Conservation (phyloP, 225 moss, liverwort and hornwort genomes). For the Neckera pumila region DNA sequence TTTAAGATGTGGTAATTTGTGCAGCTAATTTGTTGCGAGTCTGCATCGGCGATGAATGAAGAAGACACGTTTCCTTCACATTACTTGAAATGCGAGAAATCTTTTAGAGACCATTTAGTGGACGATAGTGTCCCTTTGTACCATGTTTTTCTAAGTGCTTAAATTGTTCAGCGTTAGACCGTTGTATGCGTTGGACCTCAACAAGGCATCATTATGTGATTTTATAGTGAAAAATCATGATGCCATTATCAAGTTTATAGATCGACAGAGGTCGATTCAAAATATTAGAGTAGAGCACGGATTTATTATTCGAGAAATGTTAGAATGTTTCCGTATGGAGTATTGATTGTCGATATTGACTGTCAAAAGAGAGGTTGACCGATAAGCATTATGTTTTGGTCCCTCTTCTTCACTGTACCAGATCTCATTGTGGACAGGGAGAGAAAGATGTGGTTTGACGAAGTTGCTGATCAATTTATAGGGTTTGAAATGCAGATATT, state of each 20-base stretch:
- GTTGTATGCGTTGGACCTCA: neutral
- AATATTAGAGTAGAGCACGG: neutral
- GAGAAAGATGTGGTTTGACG: neutral
- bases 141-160: neutral
- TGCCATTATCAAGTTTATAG: neutral
- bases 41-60: neutral
- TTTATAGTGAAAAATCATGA: too few species aligned
- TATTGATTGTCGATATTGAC: neutral
- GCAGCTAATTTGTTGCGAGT: neutral
- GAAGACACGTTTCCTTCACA: neutral
- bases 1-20: neutral
- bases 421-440: neutral
- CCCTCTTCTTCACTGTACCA: neutral
- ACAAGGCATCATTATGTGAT: neutral
- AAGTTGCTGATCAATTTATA: neutral
- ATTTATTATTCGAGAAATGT: neutral
- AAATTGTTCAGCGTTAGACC: neutral
- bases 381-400: neutral
- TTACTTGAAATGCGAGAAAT: neutral
- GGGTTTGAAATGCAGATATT: constrained; percentile 55
- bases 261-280: neutral
- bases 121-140: neutral
- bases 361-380: neutral
- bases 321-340: neutral
- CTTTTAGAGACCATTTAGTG: neutral